phyloP scores from a whole-genome alignment of 345 rosid species.

The Lepidium didymum region DNA sequence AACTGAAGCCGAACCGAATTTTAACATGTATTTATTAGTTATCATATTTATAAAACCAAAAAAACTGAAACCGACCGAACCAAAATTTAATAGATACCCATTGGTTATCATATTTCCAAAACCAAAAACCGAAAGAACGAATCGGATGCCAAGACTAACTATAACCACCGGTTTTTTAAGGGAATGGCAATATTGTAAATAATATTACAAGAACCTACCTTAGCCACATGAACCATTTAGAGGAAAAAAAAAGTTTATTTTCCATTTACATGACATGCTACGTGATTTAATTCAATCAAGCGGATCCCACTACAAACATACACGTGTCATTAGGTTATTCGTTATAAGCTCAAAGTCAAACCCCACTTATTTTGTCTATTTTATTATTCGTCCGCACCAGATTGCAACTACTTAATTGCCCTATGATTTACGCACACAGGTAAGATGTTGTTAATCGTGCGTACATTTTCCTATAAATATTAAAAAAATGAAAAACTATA shows the following conservation, averaged over 20 bases:
- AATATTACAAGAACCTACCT: not conserved
- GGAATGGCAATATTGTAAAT: slow-evolving; percentile 14
- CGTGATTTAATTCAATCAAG: slow-evolving; percentile 20
- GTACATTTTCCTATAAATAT: not conserved
- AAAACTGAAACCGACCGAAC: too few relatives aligned
- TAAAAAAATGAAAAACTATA: not conserved
- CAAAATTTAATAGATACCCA: too few relatives aligned
- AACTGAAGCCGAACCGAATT: too few relatives aligned
- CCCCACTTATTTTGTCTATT: slow-evolving; percentile 24
- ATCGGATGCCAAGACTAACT: too few relatives aligned
- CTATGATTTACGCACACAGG: slow-evolving; percentile 15
- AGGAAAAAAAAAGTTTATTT: not conserved
- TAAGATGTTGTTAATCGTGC: slow-evolving; percentile 23
- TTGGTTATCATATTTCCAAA: too few relatives aligned
- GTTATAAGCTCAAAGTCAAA: slow-evolving; percentile 6
- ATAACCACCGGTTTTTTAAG: not conserved
- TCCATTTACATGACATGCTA: slow-evolving; percentile 16
- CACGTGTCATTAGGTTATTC: not conserved
- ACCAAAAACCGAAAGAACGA: too few relatives aligned
- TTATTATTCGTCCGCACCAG: slow-evolving; percentile 8
- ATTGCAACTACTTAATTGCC: slow-evolving; percentile 7
- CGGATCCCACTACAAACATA: slow-evolving; percentile 6
- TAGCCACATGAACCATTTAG: slow-evolving; percentile 18
- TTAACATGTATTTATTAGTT: too few relatives aligned
- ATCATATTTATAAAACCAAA: too few relatives aligned